Percentiles rank a stretch among this genome's conserved stretches.
phyloP scores from a whole-genome alignment of 768 basidiomycete genomes.

The Dioszegia hungarica region DNA sequence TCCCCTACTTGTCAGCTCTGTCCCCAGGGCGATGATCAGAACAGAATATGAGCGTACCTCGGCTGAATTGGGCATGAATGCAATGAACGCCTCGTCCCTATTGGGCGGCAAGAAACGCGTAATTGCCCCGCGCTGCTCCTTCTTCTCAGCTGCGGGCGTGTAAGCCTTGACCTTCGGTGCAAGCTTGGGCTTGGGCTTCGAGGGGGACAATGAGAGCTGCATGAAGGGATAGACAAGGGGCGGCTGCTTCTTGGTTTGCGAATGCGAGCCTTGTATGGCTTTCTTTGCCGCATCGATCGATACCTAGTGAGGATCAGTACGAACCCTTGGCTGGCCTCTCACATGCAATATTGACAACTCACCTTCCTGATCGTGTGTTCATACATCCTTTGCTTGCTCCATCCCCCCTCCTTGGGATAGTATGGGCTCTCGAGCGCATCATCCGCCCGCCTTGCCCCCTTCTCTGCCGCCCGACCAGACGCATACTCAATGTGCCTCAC shows the following conservation, averaged over 20 bases:
- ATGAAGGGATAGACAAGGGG: not conserved
- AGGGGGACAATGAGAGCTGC: not conserved
- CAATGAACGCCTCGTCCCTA: conserved; percentile 10
- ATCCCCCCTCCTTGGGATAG: not conserved
- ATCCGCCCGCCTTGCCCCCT: not conserved
- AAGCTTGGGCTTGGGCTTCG: not conserved
- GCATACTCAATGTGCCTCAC: not conserved
- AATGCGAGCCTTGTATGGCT: not conserved
- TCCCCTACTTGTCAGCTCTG: conserved; percentile 9
- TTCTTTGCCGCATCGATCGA: too few species aligned
- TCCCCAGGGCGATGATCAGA: not conserved
- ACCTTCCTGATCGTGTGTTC: not conserved
- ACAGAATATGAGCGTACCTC: conserved; percentile 2
- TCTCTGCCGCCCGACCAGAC: too few species aligned
- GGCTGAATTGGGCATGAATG: conserved; percentile 7
- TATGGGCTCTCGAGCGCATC: not conserved
- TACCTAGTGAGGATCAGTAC: not conserved
- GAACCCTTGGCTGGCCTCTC: too few species aligned
- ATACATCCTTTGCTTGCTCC: not conserved
- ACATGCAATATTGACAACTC: not conserved
- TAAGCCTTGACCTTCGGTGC: not conserved
- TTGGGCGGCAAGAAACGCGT: conserved; percentile 8
- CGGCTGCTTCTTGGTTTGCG: not conserved
- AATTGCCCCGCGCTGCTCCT: not conserved
- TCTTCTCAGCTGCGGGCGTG: not conserved